These are phyloP conservation scores for Chalara sp. DNA, from an alignment of 2,329 filamentous ascomycete genomes.

Conservation along the genomic window DNA sequence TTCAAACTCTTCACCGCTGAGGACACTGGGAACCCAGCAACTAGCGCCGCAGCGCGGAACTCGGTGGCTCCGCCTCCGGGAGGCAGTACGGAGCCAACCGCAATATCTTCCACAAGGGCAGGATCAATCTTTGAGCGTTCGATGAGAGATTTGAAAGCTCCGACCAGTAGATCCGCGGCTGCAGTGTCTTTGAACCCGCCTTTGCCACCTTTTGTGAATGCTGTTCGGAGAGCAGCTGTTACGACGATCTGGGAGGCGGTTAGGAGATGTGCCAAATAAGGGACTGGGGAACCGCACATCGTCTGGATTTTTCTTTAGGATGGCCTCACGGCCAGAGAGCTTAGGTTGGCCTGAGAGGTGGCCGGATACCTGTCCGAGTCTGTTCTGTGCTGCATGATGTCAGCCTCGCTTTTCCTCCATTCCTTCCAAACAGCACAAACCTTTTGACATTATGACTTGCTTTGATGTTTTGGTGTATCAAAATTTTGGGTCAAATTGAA, in stretches of 20 bases:
- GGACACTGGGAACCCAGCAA: constrained; percentile 81
- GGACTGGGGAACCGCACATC: constrained; percentile 42
- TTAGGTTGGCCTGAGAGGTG: constrained; percentile 42
- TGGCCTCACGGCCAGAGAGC: constrained; percentile 19
- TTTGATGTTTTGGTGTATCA: neutral
- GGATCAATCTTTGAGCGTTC: constrained; percentile 86
- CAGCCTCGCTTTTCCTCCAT: constrained; percentile 11
- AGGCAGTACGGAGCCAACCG: constrained; percentile 83
- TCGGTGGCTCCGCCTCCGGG: constrained; percentile 94
- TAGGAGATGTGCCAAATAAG: neutral
- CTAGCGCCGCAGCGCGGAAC: constrained; percentile 86
- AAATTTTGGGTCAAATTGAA: too few species aligned
- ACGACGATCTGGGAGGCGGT: constrained; percentile 62
- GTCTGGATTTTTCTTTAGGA: constrained; percentile 60
- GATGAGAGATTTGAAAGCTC: constrained; percentile 75
- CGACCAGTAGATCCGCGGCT: constrained; percentile 77
- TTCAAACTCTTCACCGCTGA: constrained; percentile 85
- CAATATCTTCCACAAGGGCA: constrained; percentile 80
- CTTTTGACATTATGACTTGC: neutral
- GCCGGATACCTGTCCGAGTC: constrained; percentile 48
- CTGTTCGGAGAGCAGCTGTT: constrained; percentile 83
- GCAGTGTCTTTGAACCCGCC: constrained; percentile 94
- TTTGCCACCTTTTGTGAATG: constrained; percentile 88
- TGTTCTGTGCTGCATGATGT: constrained; percentile 23
- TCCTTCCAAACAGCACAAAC: constrained; percentile 1